Conservation (phyloP, 306 rosid species). For the Prunus salicina region DNA sequence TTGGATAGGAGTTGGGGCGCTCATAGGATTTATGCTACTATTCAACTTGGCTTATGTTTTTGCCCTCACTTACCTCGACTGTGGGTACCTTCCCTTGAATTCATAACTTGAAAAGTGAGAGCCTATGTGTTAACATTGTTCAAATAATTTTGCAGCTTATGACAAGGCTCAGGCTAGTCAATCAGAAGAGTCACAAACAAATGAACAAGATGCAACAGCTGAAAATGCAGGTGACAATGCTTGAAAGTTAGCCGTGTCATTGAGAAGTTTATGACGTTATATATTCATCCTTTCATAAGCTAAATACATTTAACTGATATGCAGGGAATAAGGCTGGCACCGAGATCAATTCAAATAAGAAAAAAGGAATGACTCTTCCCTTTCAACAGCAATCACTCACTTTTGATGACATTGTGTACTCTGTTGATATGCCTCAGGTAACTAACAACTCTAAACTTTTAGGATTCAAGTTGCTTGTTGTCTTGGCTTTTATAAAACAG, state of each 20-base stretch:
- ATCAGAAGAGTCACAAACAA: slow-evolving; percentile 25
- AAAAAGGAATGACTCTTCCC: slow-evolving; percentile 76
- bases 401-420: slow-evolving; percentile 35
- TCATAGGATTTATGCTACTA: slow-evolving; percentile 46
- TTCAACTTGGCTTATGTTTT: slow-evolving; percentile 43
- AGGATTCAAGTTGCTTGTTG: not conserved
- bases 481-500: not conserved
- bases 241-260: no score
- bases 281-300: no score
- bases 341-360: slow-evolving; percentile 24
- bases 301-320: not conserved
- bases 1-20: slow-evolving; percentile 63
- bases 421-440: slow-evolving; percentile 64
- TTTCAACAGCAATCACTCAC: slow-evolving; percentile 60
- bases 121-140: not conserved
- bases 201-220: slow-evolving; percentile 6
- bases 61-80: slow-evolving; percentile 46
- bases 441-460: not conserved
- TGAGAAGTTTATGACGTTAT: no score
- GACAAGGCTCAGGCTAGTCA: slow-evolving; percentile 36
- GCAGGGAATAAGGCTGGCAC: slow-evolving; percentile 16
- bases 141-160: slow-evolving; percentile 36
- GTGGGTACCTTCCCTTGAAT: slow-evolving; percentile 29
- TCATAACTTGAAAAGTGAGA: not conserved
- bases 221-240: not conserved